A percentile compares a stretch with the other conserved stretches of the same genome.
Conservation (phyloP, 2,329 filamentous ascomycete species). For the Sporothrix brunneoviolacea region DNA sequence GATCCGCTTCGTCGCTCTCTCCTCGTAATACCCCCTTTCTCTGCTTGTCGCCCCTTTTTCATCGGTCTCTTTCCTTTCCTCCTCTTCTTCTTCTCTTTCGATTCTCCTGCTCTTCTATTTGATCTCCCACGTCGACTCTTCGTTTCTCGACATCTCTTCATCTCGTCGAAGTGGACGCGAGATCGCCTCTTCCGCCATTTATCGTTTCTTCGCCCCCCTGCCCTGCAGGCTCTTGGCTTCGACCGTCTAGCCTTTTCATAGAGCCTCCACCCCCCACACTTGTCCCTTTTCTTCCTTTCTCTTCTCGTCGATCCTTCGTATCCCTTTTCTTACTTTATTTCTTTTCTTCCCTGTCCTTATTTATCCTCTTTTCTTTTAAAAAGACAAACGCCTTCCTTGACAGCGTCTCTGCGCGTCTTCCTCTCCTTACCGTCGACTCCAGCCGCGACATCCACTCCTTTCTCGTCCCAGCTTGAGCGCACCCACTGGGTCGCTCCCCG, state of each 20-base stretch:
- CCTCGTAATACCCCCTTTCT: conserved; percentile 6
- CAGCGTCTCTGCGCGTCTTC: not conserved
- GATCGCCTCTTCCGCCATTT: too few species aligned
- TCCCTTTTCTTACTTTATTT: conserved; percentile 4
- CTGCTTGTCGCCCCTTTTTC: not conserved
- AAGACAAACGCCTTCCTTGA: not conserved
- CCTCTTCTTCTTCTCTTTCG: not conserved
- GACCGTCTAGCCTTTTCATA: not conserved
- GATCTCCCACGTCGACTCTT: too few species aligned
- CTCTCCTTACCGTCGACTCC: not conserved
- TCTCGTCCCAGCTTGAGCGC: conserved; percentile 1
- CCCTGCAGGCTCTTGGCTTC: conserved; percentile 7
- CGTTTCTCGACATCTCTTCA: too few species aligned
- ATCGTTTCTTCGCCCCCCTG: conserved; percentile 6
- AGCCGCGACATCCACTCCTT: not conserved
- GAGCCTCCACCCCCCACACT: conserved; percentile 7
- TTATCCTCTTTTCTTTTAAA: not conserved
- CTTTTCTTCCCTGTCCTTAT: not conserved
- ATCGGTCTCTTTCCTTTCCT: not conserved
- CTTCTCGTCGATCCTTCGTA: conserved; percentile 10
- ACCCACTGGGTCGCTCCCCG: conserved; percentile 2
- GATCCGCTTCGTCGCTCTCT: conserved; percentile 4
- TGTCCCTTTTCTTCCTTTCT: conserved; percentile 4
- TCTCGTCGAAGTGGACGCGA: too few species aligned
- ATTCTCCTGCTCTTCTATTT: too few species aligned